Base-by-base conservation (phyloP, 805 yeast genomes). In the Lachancea quebecensis region DNA sequence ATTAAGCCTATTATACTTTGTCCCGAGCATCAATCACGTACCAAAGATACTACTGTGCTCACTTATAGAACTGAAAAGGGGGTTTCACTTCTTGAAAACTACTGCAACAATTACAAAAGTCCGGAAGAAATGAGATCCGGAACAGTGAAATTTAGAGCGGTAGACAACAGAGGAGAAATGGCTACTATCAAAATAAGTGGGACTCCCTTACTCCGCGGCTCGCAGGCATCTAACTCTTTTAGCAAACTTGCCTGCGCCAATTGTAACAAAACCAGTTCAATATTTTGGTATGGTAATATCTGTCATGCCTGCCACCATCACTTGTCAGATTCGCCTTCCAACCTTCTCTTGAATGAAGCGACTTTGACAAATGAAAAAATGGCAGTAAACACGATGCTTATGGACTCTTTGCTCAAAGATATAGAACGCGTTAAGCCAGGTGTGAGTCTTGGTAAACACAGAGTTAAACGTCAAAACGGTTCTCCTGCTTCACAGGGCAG, bases 261-360 rank as follows among this genome's bases (percentile, higher is more conserved):
- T 8, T 60, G 65, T 39, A 38, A 39, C 1, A 48, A 46, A 9
- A 38, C 27, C 4, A 37, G 21, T 4, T 47, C 51, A 11, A 41
- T 57, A 7, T 55, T 40, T 33, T 60, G 65, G 65, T 54, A 50
- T 40, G 39, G 46, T 9, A 21, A 39, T 9, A 38, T 53, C n/a
- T 56, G 58, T 29, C 57, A 57, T 38, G 17, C 46, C 11, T 59
- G 60, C 37, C 50, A 51, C 31, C 21, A 54, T 31, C 43, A 41
- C 21, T 41, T 41, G 28, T 25, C 37, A 17, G 36, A 30, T 12
- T 29, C 32, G 14, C 37, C 29, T 4, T 29, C 14, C 15, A 29
- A 15, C 14, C 10, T 16, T 14, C 18, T 21, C 8, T 10, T 25
- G 6, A 15, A 42, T 12, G 42, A 42, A 33, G 41, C 39, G 27